Conservation (phyloP, 768 basidiomycete species). For the Auricularia auricula-judae region DNA sequence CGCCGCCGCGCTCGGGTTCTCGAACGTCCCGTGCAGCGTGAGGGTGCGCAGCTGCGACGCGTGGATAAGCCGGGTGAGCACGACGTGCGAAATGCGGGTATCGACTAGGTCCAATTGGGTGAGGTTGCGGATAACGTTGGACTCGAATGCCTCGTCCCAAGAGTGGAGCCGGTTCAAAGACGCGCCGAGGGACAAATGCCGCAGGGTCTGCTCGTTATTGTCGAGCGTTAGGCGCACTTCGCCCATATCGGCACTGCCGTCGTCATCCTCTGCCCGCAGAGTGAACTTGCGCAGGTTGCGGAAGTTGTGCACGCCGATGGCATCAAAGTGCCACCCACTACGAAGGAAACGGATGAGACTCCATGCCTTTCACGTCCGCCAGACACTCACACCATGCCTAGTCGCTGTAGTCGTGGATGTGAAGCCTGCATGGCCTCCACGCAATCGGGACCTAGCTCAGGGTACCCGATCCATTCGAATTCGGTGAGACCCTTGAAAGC, state of each 20-base stretch:
- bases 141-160: conserved; percentile 57
- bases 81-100: conserved; percentile 53
- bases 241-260: conserved; percentile 59
- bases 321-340: conserved; percentile 67
- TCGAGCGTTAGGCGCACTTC: conserved; percentile 56
- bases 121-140: conserved; percentile 50
- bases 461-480: conserved; percentile 72
- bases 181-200: conserved; percentile 58
- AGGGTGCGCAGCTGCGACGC: conserved; percentile 50
- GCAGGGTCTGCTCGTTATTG: conserved; percentile 43
- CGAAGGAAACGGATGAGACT: not conserved
- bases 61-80: conserved; percentile 51
- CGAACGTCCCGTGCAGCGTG: conserved; percentile 56
- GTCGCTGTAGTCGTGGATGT: conserved; percentile 41
- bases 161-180: conserved; percentile 53
- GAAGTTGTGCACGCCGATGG: conserved; percentile 56
- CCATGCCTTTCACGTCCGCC: not conserved
- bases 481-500: conserved; percentile 49
- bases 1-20: conserved; percentile 43
- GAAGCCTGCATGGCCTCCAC: conserved; percentile 44
- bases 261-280: conserved; percentile 58
- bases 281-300: conserved; percentile 51
- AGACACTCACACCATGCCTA: conserved; percentile 44
- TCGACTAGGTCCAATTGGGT: conserved; percentile 63
- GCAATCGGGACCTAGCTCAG: conserved; percentile 57